Evolutionary conservation across 2,329 filamentous ascomycete species (phyloP), one percentile per base, ranked within the genome.

Genomic region (Zymoseptoria crescenta): DNA sequence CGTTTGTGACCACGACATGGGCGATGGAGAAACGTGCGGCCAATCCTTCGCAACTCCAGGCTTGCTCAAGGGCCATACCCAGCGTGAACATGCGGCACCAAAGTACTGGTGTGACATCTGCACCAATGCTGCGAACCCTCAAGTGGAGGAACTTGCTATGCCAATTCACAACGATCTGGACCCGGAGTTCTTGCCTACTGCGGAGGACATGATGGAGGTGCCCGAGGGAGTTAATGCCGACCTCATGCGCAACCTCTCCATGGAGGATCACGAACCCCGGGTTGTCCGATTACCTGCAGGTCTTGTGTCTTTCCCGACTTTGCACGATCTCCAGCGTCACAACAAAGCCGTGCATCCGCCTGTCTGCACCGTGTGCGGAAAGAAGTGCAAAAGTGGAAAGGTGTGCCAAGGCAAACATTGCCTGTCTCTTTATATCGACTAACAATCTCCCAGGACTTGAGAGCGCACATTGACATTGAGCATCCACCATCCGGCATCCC

Each of bases 61-160:
- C 0, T 84, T 87, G 30, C 78, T 96, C 28, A 85, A 85, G 45
- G 81, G 85, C 13, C 93, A 97, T 69, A 78, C 85, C 48, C 82
- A 84, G 51, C 81, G 85, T 57, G 80, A 85, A 24, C 93, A 96
- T 71, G 59, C 62, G 83, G 83, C 10, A 81, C 86, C 55, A 79
- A 83, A 48, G 58, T 91, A 88, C 74, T 90, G 85, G 76, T 96
- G 93, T 69, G 82, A 86, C 41, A 84, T 91, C 63, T 97, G 93
- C 69, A 73, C 75, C 52, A 71, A 74, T 13, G 55, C 64, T 54
- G 56, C 54, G 28, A 55, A 59, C 13, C 51, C 55, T 16, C 21
- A 21, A 21, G 29, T 54, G 2, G 55, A 61, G 19, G 57, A 63
- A n/a, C 41, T 56, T 2, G n/a, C 10, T 13, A 13, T 10, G 13